A percentile compares a stretch with the other conserved stretches of the same genome.
Evolutionary conservation across 192 early-diverging fungal species (phyloP).

Genomic region (Podila minutissima): DNA sequence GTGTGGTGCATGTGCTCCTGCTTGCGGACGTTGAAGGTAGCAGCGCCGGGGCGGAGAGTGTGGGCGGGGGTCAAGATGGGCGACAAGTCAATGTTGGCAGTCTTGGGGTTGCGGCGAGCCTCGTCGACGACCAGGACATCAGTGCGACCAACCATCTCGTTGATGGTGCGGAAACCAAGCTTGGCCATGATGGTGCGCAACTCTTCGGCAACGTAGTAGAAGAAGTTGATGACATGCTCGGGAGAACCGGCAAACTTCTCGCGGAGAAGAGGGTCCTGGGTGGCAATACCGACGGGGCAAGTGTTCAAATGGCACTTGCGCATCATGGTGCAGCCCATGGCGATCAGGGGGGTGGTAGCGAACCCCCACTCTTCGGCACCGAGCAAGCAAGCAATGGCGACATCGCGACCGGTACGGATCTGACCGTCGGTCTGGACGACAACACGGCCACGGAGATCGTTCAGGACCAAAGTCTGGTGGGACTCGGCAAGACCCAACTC

Average conservation of each 20-base stretch:
- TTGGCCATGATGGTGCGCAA: conserved; percentile 92
- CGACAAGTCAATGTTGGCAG: conserved; percentile 83
- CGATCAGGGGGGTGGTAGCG: conserved; percentile 97
- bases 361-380: conserved; percentile 99
- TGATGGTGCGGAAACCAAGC: conserved; percentile 92
- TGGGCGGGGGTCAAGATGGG: conserved; percentile 91
- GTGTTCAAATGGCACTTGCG: conserved; percentile 92
- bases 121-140: conserved; percentile 88
- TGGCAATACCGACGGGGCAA: conserved; percentile 97
- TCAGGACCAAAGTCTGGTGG: conserved; percentile 97
- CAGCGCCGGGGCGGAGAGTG: conserved; percentile 86
- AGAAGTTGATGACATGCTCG: conserved; percentile 99
- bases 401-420: conserved; percentile 96
- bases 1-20: conserved; percentile 91
- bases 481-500: conserved; percentile 99
- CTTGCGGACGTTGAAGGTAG: conserved; percentile 81
- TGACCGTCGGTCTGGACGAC: conserved; percentile 98
- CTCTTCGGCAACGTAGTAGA: conserved; percentile 97
- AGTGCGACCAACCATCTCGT: conserved; percentile 96
- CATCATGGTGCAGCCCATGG: conserved; percentile 97
- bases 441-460: conserved; percentile 95
- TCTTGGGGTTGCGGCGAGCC: conserved; percentile 82
- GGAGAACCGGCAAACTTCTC: conserved; percentile 94
- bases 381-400: conserved; percentile 96
- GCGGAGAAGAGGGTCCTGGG: conserved; percentile 94